Percentiles rank a stretch among this genome's conserved stretches.
Evolutionary conservation across 164 flowering plant species (phyloP).

Genomic region (Protea cynaroides): DNA sequence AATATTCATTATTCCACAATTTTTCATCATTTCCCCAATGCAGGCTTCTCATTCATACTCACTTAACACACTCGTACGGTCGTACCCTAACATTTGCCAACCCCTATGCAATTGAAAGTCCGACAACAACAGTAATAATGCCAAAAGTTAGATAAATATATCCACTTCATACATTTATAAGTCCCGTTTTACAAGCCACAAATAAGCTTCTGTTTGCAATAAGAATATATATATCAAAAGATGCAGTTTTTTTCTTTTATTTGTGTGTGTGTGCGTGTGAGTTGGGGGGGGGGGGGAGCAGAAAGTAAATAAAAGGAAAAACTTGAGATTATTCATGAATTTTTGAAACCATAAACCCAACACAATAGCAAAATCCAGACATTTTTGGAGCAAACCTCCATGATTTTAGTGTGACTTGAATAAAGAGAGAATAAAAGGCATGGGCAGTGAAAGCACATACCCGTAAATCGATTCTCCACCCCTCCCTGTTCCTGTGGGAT

Average conservation of each 20-base stretch:
- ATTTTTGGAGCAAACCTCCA: neutral
- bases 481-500: constrained; percentile 96
- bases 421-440: neutral
- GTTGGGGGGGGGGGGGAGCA: too few relatives aligned
- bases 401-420: too few relatives aligned
- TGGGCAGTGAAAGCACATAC: too few relatives aligned
- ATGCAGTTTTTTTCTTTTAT: neutral
- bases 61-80: too few relatives aligned
- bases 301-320: neutral
- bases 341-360: neutral
- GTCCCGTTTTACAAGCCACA: neutral
- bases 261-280: too few relatives aligned
- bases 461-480: constrained; percentile 97
- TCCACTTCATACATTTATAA: neutral
- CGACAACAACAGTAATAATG: neutral
- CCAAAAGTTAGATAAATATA: neutral
- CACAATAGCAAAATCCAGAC: neutral
- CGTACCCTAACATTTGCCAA: too few relatives aligned
- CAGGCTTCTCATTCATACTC: too few relatives aligned
- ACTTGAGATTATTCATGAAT: too few relatives aligned
- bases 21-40: too few relatives aligned
- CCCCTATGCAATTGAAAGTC: too few relatives aligned
- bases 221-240: too few relatives aligned
- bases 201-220: neutral
- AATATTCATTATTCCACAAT: too few relatives aligned